These are phyloP conservation scores for Bipolaris victoriae DNA, from an alignment of 2,329 filamentous ascomycete genomes.

Conservation along the genomic window DNA sequence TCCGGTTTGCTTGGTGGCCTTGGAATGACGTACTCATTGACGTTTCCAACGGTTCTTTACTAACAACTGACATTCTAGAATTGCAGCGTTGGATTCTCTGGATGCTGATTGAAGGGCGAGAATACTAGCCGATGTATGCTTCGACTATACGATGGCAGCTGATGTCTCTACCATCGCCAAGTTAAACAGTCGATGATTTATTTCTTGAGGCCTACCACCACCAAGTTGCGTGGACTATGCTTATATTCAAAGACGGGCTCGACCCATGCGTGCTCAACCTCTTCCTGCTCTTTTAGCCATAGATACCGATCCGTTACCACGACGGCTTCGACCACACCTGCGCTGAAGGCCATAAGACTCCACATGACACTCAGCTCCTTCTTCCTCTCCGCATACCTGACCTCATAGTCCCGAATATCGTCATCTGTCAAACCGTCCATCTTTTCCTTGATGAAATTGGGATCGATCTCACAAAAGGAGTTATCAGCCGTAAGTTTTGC, in stretches of 20 bases:
- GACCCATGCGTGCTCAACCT: constrained; percentile 80
- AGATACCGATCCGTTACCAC: constrained; percentile 91
- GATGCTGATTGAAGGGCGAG: background rate
- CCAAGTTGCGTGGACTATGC: constrained; percentile 86
- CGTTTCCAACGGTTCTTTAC: background rate
- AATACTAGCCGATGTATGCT: background rate
- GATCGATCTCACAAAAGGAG: constrained; percentile 44
- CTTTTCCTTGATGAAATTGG: constrained; percentile 64
- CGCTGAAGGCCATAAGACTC: constrained; percentile 96
- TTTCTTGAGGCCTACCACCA: constrained; percentile 88
- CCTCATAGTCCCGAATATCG: constrained; percentile 75
- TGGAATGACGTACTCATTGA: background rate
- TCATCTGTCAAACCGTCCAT: constrained; percentile 74
- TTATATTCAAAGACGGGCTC: constrained; percentile 90
- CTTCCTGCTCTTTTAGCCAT: constrained; percentile 78
- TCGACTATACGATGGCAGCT: background rate
- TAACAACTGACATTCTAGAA: background rate
- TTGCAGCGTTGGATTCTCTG: background rate
- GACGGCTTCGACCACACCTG: constrained; percentile 83
- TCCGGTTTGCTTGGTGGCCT: constrained; percentile 7
- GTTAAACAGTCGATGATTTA: background rate
- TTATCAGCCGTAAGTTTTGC: constrained; percentile 65
- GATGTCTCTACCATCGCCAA: background rate
- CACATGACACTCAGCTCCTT: constrained; percentile 87
- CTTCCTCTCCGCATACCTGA: constrained; percentile 67